Evolutionary conservation across 257 asterid genomes (phyloP), one percentile per base, ranked within the genome.

Genomic region (Petunia secreta): DNA sequence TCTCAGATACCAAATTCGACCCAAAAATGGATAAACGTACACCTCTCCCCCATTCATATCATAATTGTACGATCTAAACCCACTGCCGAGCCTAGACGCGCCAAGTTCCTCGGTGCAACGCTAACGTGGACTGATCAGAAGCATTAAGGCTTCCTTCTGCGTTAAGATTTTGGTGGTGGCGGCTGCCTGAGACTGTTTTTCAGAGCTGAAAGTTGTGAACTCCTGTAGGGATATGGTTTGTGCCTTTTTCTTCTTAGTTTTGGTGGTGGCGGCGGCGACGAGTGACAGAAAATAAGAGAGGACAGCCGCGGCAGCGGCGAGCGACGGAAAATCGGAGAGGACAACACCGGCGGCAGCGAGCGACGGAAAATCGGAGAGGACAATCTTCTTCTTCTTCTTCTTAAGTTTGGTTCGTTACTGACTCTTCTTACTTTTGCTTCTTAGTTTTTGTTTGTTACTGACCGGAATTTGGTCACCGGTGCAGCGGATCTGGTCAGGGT

Each of bases 51-150:
- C 25, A 25, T 80, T 46, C 74, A 85, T 66, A 6, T 78, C 84
- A 5, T 74, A 84, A 34, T 93, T 93, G 48, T 89, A 91, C 77
- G 93, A 87, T 86, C 92, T 91, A 82, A 94, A 94, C 1, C 97
- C 97, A 4, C 94, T 94, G 1, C 93, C 94, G 1, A 88, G 88
- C 66, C 83, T 87, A 59, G 66, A 75, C 78, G 89, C 90, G 54
- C 89, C 97, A 54, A 91, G 93, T 85, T 92, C 97, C 84, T 94
- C 98, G 0, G 95, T 89, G 36, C 97, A 59, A 41, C 97, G 90
- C 86, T 91, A 83, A 3, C 97, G 91, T 15, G 98, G 98, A 1
- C 91, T 96, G 75, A 94, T 94, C 1, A 97, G 98, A 4, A 94
- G 95, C 16, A 41, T 25, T 82, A 85, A 1, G 13, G 86, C 77